Evolutionary conservation across 139 green algal species (phyloP).

Genomic region (Haematococcus lacustris): DNA sequence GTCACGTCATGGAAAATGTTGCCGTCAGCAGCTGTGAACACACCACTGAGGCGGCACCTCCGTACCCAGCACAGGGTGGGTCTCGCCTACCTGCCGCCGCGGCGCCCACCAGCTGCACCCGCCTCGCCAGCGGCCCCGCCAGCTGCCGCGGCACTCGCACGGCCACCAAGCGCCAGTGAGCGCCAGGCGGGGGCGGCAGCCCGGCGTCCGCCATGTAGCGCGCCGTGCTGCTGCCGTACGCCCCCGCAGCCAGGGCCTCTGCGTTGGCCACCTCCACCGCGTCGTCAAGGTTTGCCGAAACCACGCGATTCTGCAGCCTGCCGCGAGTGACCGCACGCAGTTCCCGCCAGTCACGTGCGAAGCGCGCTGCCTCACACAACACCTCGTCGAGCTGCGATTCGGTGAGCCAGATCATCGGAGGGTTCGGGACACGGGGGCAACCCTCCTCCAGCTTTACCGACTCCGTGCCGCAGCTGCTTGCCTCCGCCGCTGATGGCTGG

Average conservation of each 20-base stretch:
- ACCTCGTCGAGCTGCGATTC: slow-evolving; percentile 30
- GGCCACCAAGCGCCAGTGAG: slow-evolving; percentile 9
- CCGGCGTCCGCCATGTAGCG: slow-evolving; percentile 28
- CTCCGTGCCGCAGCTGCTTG: background rate
- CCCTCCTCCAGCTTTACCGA: background rate
- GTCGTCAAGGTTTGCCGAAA: slow-evolving; percentile 17
- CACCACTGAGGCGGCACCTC: too few species aligned
- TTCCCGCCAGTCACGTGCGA: slow-evolving; percentile 71
- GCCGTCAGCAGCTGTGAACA: too few species aligned
- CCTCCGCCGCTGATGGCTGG: background rate
- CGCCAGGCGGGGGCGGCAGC: background rate
- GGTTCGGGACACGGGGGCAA: slow-evolving; percentile 6
- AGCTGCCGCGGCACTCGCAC: slow-evolving; percentile 4
- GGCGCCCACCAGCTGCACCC: too few species aligned
- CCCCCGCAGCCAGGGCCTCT: slow-evolving; percentile 36
- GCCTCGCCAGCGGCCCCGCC: too few species aligned
- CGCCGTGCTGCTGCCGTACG: slow-evolving; percentile 46
- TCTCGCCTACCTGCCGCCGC: too few species aligned
- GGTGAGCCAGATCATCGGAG: slow-evolving; percentile 19
- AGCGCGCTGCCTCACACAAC: slow-evolving; percentile 28
- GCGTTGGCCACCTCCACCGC: slow-evolving; percentile 39
- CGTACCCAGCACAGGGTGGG: too few species aligned
- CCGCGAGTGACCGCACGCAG: slow-evolving; percentile 43
- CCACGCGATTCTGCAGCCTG: slow-evolving; percentile 38
- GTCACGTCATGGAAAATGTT: too few species aligned